phyloP scores from a whole-genome alignment of 2,329 filamentous ascomycete genomes.

The Dothideomycetes sp. region DNA sequence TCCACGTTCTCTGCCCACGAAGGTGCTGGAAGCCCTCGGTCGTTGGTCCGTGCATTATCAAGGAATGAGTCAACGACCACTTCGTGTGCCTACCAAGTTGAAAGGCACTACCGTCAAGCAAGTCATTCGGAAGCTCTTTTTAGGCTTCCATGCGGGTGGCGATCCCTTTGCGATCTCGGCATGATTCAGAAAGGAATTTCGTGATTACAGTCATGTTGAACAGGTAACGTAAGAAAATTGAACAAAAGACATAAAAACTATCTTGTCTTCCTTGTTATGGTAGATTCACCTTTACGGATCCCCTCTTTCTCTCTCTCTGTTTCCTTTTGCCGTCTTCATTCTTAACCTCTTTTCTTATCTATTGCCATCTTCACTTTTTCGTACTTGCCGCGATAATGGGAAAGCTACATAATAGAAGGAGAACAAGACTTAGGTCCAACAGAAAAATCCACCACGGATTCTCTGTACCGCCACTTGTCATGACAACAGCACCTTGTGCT shows the following conservation, averaged over 20 bases:
- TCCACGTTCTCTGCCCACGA: background rate
- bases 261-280: background rate
- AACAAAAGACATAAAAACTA: background rate
- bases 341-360: background rate
- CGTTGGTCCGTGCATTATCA: background rate
- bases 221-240: background rate
- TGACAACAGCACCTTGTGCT: background rate
- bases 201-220: background rate
- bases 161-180: conserved; percentile 7
- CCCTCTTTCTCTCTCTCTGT: background rate
- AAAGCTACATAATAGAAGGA: conserved; percentile 36
- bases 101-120: no score
- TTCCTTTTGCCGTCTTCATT: background rate
- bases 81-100: no score
- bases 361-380: background rate
- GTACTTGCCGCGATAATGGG: no score
- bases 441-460: conserved; percentile 4
- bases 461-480: background rate
- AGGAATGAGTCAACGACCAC: background rate
- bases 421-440: conserved; percentile 32
- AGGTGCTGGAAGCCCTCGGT: background rate
- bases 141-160: conserved; percentile 6
- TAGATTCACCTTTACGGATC: background rate
- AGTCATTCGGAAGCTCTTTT: background rate
- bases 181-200: background rate